phyloP scores from a whole-genome alignment of 495 filamentous ascomycete genomes.

The Glutinoglossum americanum region DNA sequence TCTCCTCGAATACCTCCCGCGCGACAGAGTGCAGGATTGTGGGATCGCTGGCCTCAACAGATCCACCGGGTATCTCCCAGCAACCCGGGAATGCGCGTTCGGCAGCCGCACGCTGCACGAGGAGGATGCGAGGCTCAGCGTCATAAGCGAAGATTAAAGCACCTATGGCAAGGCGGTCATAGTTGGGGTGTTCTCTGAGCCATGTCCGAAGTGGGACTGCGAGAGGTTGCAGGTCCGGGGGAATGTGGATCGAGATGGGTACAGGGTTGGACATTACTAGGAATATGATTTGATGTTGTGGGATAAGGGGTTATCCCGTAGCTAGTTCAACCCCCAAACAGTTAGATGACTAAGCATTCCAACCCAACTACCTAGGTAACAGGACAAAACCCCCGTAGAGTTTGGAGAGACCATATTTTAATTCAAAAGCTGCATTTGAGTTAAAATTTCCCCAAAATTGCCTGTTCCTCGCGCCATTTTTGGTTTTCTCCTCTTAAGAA shows the following conservation, averaged over 20 bases:
- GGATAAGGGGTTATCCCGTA: too few species aligned
- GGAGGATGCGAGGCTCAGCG: slow-evolving; percentile 19
- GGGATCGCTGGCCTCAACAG: slow-evolving; percentile 23
- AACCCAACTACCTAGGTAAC: too few species aligned
- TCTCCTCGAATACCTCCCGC: slow-evolving; percentile 37
- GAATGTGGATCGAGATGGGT: not conserved
- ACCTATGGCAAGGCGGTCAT: not conserved
- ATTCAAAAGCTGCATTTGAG: too few species aligned
- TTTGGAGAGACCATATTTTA: too few species aligned
- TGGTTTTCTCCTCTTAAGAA: too few species aligned
- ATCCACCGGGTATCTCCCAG: slow-evolving; percentile 41
- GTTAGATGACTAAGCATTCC: too few species aligned
- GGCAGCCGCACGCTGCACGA: slow-evolving; percentile 26
- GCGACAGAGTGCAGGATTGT: slow-evolving; percentile 31
- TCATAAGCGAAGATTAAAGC: not conserved
- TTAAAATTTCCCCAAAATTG: too few species aligned
- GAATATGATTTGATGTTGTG: not conserved
- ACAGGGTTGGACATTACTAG: not conserved
- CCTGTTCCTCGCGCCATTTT: too few species aligned
- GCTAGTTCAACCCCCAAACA: too few species aligned
- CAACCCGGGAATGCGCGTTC: slow-evolving; percentile 24
- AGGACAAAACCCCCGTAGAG: too few species aligned
- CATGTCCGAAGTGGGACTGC: not conserved
- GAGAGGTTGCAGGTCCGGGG: not conserved
- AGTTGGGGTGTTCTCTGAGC: not conserved